Evolutionary conservation across 2,329 filamentous ascomycete genomes (phyloP), one percentile per base, ranked within the genome.

Genomic region (Chaetomium olivaceum): DNA sequence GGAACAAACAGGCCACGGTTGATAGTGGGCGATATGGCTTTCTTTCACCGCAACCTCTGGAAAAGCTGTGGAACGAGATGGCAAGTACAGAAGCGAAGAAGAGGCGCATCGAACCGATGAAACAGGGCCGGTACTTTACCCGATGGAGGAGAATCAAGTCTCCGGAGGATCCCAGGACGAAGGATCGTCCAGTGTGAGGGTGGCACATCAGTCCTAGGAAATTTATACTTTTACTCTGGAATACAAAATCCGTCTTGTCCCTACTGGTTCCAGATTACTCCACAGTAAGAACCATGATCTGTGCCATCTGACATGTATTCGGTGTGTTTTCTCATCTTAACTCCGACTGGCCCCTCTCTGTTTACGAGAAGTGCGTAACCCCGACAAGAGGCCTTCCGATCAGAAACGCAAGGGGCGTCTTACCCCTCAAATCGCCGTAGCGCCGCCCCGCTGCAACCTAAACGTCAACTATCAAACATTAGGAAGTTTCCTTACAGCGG

Each of bases 51-150:
- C 16, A 54, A 36, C 12, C 29, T 48, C 4, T 63, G 46, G 56
- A 25, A 29, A 1, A 23, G 31, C 11, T 58, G 23, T 63, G 55
- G 62, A 9, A 36, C 9, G 33, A 59, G 11, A 25, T 19, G 11
- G 56, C 62, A 33, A 63, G 56, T 33, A 46, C 33, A 3, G 62
- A 63, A 21, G 62, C 56, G 1, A 63, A 63, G 19, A 23, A 43
- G n/a, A 19, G 14, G 23, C 31, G 56, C 23, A 59, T 63, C 7
- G 62, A 63, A 12, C 56, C 62, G 4, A 29, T 59, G 56, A 63
- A 63, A 56, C 11, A 63, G 19, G 56, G 62, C 6, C 46, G 62
- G 1, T 63, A 63, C 16, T 56, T 63, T 7, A 63, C 62, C 4
- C 56, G 55, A 19, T 63, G 55, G 62, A 25, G 56, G 19, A 59